Evolutionary conservation across 768 basidiomycete genomes (phyloP), one percentile per base, ranked within the genome.

Genomic region (Cyathus striatus): DNA sequence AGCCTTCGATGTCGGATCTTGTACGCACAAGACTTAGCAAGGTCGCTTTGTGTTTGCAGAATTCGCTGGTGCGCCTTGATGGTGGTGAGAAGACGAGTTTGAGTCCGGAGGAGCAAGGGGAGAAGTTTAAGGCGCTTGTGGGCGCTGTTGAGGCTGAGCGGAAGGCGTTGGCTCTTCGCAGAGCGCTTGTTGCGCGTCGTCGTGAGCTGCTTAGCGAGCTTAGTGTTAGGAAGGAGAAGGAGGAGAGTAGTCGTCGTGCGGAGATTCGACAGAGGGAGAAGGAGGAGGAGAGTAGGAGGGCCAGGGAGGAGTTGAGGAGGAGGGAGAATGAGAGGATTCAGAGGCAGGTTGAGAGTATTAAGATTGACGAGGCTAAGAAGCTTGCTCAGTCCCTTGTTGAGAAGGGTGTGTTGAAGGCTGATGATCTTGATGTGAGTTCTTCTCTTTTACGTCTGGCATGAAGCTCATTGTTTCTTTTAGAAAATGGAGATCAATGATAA

Each of bases 131-230:
- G 9, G 64, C 70, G 3, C 73, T 93, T 12, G 72, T 83, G n/a
- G 60, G 66, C 0, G 79, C 81, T 0, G 82, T 83, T 4, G 75
- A 85, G 38, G 75, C 77, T 0, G 91, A 94, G 63, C 77, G 89
- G 43, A 82, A 86, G 54, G 83, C 79, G n/a, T 69, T 86, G 41
- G 77, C 81, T 32, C 61, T 92, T 18, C 78, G 88, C 25, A 74
- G 86, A n/a, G 80, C 88, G 0, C 70, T 96, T 39, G 83, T 92
- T 6, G 86, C 87, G 2, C 78, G 91, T n/a, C 73, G 93, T 23
- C 74, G 89, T 18, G 90, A 94, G 64, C 68, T 95, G 23, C 70
- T 90, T 39, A 83, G 82, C 42, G 92, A 97, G 68, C 74, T 95
- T 41, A 77, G 78, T 25, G 83, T 83, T 34, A 76, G 90, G 47